A percentile compares a stretch with the other conserved stretches of the same genome.
phyloP scores from a whole-genome alignment of 495 filamentous ascomycete genomes.

The Cenococcum geophilum region DNA sequence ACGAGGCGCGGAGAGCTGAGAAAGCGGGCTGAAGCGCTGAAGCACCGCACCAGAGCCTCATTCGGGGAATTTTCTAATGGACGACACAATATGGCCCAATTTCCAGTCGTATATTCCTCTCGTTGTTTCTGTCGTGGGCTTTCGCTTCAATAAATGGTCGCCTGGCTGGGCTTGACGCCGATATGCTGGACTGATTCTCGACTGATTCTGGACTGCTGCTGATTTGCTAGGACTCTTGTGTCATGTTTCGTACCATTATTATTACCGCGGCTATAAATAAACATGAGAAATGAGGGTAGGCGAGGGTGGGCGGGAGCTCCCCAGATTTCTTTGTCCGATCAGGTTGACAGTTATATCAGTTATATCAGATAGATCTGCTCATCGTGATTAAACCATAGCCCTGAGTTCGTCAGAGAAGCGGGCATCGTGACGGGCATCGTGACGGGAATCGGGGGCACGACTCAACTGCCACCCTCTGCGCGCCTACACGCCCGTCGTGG shows the following conservation, averaged over 20 bases:
- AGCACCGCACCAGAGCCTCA: neutral
- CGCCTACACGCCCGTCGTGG: too few species aligned
- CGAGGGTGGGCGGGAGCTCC: too few species aligned
- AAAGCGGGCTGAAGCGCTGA: neutral
- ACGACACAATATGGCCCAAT: neutral
- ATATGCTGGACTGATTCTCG: neutral
- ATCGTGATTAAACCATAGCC: too few species aligned
- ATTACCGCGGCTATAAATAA: slow-evolving; percentile 2
- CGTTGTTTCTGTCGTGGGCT: neutral
- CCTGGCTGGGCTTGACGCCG: neutral
- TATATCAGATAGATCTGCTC: too few species aligned
- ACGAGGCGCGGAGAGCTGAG: neutral
- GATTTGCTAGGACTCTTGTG: neutral
- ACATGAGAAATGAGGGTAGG: neutral
- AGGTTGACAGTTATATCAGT: neutral
- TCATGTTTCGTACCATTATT: neutral
- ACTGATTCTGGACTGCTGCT: neutral
- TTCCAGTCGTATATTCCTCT: neutral
- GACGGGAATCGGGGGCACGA: too few species aligned
- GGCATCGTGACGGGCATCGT: too few species aligned
- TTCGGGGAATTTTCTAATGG: neutral
- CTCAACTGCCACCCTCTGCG: too few species aligned
- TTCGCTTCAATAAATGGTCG: neutral
- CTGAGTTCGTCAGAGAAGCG: too few species aligned
- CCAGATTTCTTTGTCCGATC: neutral